Evolutionary conservation across 106 monocot species (phyloP), one percentile per base, ranked within the genome.

Genomic region (Phalaenopsis equestris): DNA sequence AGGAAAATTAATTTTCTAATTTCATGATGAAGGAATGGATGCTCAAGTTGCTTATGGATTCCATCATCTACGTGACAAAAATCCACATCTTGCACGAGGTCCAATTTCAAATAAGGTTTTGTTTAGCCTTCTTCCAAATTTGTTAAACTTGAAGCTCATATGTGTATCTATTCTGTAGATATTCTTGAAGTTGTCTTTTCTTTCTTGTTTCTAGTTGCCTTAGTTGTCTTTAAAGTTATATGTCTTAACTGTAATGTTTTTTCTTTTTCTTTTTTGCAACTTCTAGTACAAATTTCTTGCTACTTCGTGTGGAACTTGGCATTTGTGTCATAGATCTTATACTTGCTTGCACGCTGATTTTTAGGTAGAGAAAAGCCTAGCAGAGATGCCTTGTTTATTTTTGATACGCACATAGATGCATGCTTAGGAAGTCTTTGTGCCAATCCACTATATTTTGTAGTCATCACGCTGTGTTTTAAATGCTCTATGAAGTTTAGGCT

Each of bases 21-120:
- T 78, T 82, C 15, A 72, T 55, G 72, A 79, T 83, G 61, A 80
- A 96, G 95, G 95, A 83, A 96, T 96, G 95, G 95, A 96, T 93
- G 95, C 95, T 82, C 90, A 96, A 78, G 91, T 96, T 82, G 95
- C 95, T 52, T 87, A 96, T 91, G 93, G 95, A 2, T 96, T 96
- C 80, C 95, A 96, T 52, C 93, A 90, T 80, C 76, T 96, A 77
- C 93, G 95, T 58, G 80, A 95, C 84, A 88, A 91, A 86, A 96
- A 96, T 73, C 91, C 95, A 77, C 88, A 88, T 77, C 86, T 96
- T 70, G 93, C 95, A 42, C 89, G 82, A 75, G 89, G 95, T 79
- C 95, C 95, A 76, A 82, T 96, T 84, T 30, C 93, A 79, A 96
- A 96, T 79, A 96, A 96, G 88, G 95, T 96, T 49, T 68, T 42